A percentile compares a stretch with the other conserved stretches of the same genome.
Conservation (phyloP, 2,329 filamentous ascomycete genomes). For the Leptodontidium sp. region DNA sequence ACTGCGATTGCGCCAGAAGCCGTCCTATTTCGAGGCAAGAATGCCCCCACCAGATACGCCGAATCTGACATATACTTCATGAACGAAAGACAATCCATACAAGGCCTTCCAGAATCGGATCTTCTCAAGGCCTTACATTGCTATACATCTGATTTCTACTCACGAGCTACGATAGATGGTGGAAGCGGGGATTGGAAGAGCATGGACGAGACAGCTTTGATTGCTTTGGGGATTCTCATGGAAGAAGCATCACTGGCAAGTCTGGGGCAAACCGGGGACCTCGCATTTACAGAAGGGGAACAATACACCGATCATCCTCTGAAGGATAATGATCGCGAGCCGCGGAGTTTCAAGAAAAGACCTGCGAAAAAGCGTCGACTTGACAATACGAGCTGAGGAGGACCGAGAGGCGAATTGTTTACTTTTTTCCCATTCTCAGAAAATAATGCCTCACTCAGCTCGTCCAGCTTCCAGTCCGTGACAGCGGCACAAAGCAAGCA, state of each 20-base stretch:
- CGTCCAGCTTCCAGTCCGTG: slow-evolving; percentile 8
- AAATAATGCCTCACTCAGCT: not conserved
- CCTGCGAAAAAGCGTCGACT: slow-evolving; percentile 32
- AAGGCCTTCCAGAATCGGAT: slow-evolving; percentile 71
- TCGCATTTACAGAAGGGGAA: slow-evolving; percentile 73
- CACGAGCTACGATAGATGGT: slow-evolving; percentile 41
- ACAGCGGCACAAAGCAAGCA: slow-evolving; percentile 14
- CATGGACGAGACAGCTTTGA: slow-evolving; percentile 80
- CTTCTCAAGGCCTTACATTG: slow-evolving; percentile 73
- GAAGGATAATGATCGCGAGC: not conserved
- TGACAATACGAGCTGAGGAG: slow-evolving; percentile 11
- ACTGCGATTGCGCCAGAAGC: slow-evolving; percentile 69
- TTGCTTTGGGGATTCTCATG: slow-evolving; percentile 77
- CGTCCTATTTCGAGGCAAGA: slow-evolving; percentile 70
- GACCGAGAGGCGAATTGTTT: slow-evolving; percentile 10
- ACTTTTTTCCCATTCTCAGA: not conserved
- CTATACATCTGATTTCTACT: slow-evolving; percentile 74
- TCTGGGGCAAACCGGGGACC: slow-evolving; percentile 71
- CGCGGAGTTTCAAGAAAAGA: slow-evolving; percentile 18
- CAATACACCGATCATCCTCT: slow-evolving; percentile 12
- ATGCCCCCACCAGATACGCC: slow-evolving; percentile 71
- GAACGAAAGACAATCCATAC: slow-evolving; percentile 62
- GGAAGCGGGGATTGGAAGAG: slow-evolving; percentile 57
- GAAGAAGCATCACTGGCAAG: slow-evolving; percentile 72
- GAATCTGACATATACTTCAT: slow-evolving; percentile 78